phyloP scores from a whole-genome alignment of 1,284 basidiomycete genomes.

The Albatrellus sp. region DNA sequence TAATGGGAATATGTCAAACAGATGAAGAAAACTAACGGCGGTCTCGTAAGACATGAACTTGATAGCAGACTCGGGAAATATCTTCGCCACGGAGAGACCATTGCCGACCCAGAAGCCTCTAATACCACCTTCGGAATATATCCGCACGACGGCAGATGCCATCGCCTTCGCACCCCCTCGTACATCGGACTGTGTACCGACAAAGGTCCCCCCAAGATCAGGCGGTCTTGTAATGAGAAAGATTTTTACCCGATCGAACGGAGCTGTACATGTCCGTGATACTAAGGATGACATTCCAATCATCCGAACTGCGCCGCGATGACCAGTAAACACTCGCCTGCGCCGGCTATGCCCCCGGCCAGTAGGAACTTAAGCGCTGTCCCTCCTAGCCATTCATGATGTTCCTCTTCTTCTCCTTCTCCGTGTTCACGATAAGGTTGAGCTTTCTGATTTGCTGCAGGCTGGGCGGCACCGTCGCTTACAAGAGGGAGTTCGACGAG shows the following conservation, averaged over 20 bases:
- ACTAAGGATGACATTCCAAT: constrained; percentile 32
- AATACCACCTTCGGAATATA: constrained; percentile 82
- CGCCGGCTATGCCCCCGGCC: constrained; percentile 91
- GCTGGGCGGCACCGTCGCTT: constrained; percentile 15
- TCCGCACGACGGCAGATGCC: constrained; percentile 57
- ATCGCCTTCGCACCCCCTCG: constrained; percentile 55
- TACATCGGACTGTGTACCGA: constrained; percentile 32
- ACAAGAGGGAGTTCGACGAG: constrained; percentile 12
- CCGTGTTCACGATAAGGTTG: constrained; percentile 27
- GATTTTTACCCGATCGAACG: constrained; percentile 94
- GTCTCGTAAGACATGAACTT: constrained; percentile 97
- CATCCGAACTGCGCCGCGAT: background rate
- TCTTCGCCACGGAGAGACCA: constrained; percentile 77
- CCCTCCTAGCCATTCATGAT: constrained; percentile 52
- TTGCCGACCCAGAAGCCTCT: constrained; percentile 91
- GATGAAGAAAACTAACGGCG: constrained; percentile 41
- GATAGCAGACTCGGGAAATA: constrained; percentile 95
- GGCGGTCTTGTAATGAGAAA: constrained; percentile 86
- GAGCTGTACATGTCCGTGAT: constrained; percentile 91
- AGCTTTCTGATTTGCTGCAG: constrained; percentile 17
- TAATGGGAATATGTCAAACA: constrained; percentile 5
- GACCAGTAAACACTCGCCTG: constrained; percentile 40
- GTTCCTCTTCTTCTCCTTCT: constrained; percentile 43
- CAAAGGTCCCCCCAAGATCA: constrained; percentile 45
- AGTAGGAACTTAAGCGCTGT: constrained; percentile 83